Evolutionary conservation across 768 basidiomycete genomes (phyloP), one percentile per base, ranked within the genome.

Genomic region (Amanita pseudoporphyria): DNA sequence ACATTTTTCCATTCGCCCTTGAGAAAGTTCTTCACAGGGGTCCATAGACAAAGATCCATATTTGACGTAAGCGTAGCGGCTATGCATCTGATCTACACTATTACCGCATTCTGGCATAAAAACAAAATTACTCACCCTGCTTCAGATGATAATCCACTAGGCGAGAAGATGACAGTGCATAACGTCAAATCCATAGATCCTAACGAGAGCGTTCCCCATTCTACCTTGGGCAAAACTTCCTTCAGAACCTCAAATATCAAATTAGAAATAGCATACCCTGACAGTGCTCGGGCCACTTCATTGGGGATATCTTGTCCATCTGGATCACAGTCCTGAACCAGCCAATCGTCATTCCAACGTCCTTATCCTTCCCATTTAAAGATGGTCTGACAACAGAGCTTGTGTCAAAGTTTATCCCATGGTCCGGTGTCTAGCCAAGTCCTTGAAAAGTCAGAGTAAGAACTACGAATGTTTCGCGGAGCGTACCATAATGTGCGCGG

Each of bases 241-340:
- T 32, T 40, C 4, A 39, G 26, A 3, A n/a, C 4, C 26, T 3
- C 6, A 7, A 19, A 12, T 14, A 6, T 30, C 1, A 46, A 32
- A 7, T n/a, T 32, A 6, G n/a, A 10, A 5, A 14, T 28, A 13
- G 49, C 60, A 30, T 37, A 76, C 77, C 69, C 70, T 75, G 74
- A 21, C 71, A 76, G 31, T 69, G 64, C 36, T 77, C 72, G 2
- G 73, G 69, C 77, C 77, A 78, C 51, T 62, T 65, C 31, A 62
- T 62, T 6, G 67, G 57, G 22, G 63, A 56, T 6, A 58, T 55
- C 57, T 74, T 72, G 52, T 79, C 76, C 37, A 74, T 68, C 58
- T 86, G 79, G 19, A 88, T 75, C 63, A 87, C 74, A 1, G 86
- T 90, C 55, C 78, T 74, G 54, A 83, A 83, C 86, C 86, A 90